Evolutionary conservation across 495 filamentous ascomycete species (phyloP).

Genomic region (Aspergillus conjunctus): DNA sequence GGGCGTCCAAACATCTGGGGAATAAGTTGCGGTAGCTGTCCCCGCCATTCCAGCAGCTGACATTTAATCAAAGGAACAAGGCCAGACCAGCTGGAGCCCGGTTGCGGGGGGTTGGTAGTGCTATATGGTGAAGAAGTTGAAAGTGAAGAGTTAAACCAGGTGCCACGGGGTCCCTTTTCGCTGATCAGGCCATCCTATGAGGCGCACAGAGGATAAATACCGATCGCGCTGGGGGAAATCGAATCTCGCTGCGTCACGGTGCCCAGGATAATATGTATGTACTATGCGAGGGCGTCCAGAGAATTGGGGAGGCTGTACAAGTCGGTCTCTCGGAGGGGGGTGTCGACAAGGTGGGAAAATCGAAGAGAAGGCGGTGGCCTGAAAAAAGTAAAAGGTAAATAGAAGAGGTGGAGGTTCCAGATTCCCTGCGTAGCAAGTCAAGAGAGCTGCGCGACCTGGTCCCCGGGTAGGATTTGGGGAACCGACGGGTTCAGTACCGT

Average conservation of each 20-base stretch:
- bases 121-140: constrained; percentile 17
- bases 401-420: constrained; percentile 29
- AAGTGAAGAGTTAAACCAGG: constrained; percentile 9
- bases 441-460: constrained; percentile 8
- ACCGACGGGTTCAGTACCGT: constrained; percentile 27
- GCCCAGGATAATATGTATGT: constrained; percentile 12
- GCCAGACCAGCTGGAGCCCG: constrained; percentile 49
- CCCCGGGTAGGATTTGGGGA: constrained; percentile 10
- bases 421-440: constrained; percentile 13
- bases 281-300: constrained; percentile 23
- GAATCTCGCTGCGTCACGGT: constrained; percentile 11
- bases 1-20: constrained; percentile 45
- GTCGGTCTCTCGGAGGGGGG: neutral
- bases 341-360: constrained; percentile 8
- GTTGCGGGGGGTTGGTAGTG: constrained; percentile 20
- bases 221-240: constrained; percentile 11
- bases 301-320: constrained; percentile 22
- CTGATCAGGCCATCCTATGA: constrained; percentile 44
- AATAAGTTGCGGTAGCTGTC: constrained; percentile 43
- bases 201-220: constrained; percentile 16
- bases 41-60: constrained; percentile 47
- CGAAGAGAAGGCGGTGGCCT: constrained; percentile 17
- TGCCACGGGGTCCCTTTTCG: constrained; percentile 13
- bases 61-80: constrained; percentile 26
- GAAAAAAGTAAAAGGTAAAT: constrained; percentile 48